Base-by-base conservation (phyloP, 192 early-diverging fungal species). In the Coemansia sp. region DNA sequence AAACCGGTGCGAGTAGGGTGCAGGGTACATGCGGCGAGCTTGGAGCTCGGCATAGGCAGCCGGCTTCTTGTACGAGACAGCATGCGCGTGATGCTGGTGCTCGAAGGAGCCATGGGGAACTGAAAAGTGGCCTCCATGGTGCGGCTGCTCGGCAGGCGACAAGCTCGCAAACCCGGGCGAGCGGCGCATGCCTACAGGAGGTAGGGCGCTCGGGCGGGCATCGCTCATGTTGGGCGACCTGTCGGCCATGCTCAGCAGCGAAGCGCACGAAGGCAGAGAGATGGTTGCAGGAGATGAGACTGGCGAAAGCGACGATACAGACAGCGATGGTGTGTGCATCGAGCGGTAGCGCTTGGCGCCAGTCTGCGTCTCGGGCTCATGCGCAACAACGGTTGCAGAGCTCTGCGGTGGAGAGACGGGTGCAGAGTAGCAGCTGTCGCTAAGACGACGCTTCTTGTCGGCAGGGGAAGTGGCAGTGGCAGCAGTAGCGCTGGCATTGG, bases 221-320 rank as follows among this genome's bases (percentile, higher is more conserved):
- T 41, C 38, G 53, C 9, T 19, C 37, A 54, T 41, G 1, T 41
- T 40, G 3, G 69, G 51, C 49, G 63, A 66, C 13, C 40, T 58
- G 61, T 55, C 68, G 7, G 74, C 74, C 58, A 77, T 55, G 58
- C 74, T 77, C 24, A 77, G 61, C 56, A 77, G 74, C 61, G 67
- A 70, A 14, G 74, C 74, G 40, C 74, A 77, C 34, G 74, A 77
- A 0, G 74, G 74, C 64, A 77, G 64, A 51, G 74, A 77, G 47
- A 77, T 67, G 12, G 24, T 48, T 4, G 46, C 43, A 24, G 59
- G 37, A 12, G 62, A 55, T 4, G 54, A 42, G 42, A 50, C 30
- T 2, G 61, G 54, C 37, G 64, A 55, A 9, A 44, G 42, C 10
- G 63, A 50, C 8, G 38, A 57, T 43, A 62, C 57, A 13, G 62